Conservation (phyloP, 148 eudicot species). For the Heliamphora exappendiculata region DNA sequence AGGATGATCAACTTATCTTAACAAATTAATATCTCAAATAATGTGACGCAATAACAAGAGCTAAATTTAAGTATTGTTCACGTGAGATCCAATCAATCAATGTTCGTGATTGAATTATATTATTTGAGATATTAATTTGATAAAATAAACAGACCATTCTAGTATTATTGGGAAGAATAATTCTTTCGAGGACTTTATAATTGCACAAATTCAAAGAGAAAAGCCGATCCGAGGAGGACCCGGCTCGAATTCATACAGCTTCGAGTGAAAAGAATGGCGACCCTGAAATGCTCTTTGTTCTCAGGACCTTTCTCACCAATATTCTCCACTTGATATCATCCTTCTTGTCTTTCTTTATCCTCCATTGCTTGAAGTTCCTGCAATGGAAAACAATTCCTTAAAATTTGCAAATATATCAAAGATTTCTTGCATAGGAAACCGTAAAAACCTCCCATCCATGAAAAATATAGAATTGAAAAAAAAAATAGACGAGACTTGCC, state of each 20-base stretch:
- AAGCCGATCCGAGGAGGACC: too few relatives aligned
- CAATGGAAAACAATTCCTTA: background rate
- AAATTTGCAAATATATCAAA: background rate
- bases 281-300: conserved; percentile 78
- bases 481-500: background rate
- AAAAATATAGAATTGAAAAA: background rate
- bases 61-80: too few relatives aligned
- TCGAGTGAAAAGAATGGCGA: conserved; percentile 66
- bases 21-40: too few relatives aligned
- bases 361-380: conserved; percentile 61
- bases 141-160: too few relatives aligned
- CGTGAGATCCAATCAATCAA: too few relatives aligned
- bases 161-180: too few relatives aligned
- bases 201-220: too few relatives aligned
- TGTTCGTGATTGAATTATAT: too few relatives aligned
- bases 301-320: conserved; percentile 72
- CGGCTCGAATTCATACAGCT: conserved; percentile 7
- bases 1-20: too few relatives aligned
- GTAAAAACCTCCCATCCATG: background rate
- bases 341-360: conserved; percentile 53
- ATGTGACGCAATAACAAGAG: too few relatives aligned
- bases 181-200: too few relatives aligned
- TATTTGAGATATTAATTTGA: too few relatives aligned
- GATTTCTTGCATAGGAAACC: background rate
- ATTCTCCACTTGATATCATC: conserved; percentile 85